Percentiles rank a stretch among this genome's conserved stretches.
phyloP scores from a whole-genome alignment of 1,284 basidiomycete species.

The Dichomitus squalens region DNA sequence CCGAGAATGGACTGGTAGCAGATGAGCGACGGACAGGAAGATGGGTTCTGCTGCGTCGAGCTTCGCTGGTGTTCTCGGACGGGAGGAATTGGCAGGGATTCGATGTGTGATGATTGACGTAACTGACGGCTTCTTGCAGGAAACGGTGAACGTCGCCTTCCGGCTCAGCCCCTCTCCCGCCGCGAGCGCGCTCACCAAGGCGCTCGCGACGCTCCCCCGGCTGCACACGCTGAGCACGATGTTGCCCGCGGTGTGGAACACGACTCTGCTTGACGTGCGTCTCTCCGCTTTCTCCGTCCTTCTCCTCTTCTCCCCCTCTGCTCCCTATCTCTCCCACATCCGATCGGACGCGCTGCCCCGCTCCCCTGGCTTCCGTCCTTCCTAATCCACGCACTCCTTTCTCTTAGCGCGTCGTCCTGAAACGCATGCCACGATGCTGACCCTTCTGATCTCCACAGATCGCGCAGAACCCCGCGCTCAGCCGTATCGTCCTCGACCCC shows the following conservation, averaged over 20 bases:
- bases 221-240: conserved; percentile 30
- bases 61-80: conserved; percentile 12
- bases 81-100: neutral
- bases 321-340: conserved; percentile 1
- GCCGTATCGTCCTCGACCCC: conserved; percentile 29
- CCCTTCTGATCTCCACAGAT: conserved; percentile 19
- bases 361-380: neutral
- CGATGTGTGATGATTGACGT: conserved; percentile 8
- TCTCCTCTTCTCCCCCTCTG: neutral
- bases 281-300: neutral
- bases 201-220: conserved; percentile 29
- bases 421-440: conserved; percentile 4
- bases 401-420: conserved; percentile 5
- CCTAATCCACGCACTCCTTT: neutral
- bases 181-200: conserved; percentile 26
- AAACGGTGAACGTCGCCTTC: conserved; percentile 50
- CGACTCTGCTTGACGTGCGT: conserved; percentile 31
- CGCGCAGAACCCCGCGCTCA: conserved; percentile 30
- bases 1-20: too few species aligned
- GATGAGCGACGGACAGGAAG: too few species aligned
- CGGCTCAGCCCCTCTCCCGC: conserved; percentile 38
- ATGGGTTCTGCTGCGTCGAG: too few species aligned
- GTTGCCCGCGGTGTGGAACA: conserved; percentile 34
- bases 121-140: conserved; percentile 33
- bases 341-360: neutral